Evolutionary conservation across 208 protist species (phyloP).

Genomic region (Trypanosoma lewisi): DNA sequence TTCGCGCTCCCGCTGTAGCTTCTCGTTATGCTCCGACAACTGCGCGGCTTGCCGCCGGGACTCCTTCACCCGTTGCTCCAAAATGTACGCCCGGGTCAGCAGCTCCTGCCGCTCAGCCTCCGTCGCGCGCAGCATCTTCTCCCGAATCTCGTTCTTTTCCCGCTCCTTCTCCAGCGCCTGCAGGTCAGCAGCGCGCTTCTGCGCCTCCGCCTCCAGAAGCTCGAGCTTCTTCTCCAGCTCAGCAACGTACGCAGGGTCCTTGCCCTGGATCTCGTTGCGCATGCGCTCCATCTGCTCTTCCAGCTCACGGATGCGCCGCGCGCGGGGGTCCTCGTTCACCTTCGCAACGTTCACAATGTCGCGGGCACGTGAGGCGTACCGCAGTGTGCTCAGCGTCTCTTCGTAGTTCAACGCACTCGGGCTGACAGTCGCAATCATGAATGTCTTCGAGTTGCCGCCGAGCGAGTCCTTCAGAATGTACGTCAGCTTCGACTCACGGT

Average conservation of each 20-base stretch:
- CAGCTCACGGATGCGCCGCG: conserved; percentile 55
- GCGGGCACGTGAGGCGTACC: conserved; percentile 71
- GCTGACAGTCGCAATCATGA: conserved; percentile 72
- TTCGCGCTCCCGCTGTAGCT: too few species aligned
- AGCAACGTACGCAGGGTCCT: conserved; percentile 34
- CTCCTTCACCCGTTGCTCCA: too few species aligned
- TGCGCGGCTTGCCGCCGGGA: too few species aligned
- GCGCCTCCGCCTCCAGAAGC: conserved; percentile 54
- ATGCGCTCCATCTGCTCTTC: conserved; percentile 53
- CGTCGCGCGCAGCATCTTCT: conserved; percentile 41
- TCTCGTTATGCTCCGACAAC: too few species aligned
- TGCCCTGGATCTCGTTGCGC: conserved; percentile 27
- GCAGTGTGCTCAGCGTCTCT: conserved; percentile 78
- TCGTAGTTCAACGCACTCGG: conserved; percentile 56
- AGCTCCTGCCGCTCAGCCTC: conserved; percentile 32
- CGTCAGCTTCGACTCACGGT: conserved; percentile 88
- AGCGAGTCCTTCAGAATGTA: conserved; percentile 82
- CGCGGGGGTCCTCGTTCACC: conserved; percentile 79
- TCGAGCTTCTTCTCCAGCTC: conserved; percentile 55
- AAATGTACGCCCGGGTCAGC: conserved; percentile 9
- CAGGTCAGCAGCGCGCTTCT: conserved; percentile 55
- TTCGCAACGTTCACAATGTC: conserved; percentile 86
- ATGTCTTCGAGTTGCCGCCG: conserved; percentile 93
- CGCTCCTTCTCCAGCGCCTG: conserved; percentile 54
- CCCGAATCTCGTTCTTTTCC: conserved; percentile 41